Evolutionary conservation across 331 rosid species (phyloP).

Genomic region (Acacia concinna): DNA sequence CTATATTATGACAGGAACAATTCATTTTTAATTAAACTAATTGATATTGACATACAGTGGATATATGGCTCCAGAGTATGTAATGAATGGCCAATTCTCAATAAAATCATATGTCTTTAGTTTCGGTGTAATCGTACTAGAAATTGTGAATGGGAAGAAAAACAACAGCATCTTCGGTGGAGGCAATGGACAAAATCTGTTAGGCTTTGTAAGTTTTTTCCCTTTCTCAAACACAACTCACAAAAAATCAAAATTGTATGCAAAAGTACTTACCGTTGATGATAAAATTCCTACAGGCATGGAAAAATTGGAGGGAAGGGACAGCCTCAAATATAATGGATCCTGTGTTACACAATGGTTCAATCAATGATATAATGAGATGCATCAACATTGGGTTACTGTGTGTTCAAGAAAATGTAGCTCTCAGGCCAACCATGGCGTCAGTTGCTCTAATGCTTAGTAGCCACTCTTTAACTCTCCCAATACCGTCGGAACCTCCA

Average conservation of each 20-base stretch:
- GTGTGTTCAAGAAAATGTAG: conserved; percentile 38
- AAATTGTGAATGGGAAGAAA: background rate
- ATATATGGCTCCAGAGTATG: conserved; percentile 37
- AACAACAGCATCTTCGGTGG: background rate
- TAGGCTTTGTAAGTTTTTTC: background rate
- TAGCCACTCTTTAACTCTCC: background rate
- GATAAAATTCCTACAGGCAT: conserved; percentile 40
- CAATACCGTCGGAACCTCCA: background rate
- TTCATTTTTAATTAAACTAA: too few species aligned
- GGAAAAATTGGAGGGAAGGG: conserved; percentile 52
- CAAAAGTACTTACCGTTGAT: too few species aligned
- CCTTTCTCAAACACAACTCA: too few species aligned
- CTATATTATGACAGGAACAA: too few species aligned
- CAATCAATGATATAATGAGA: conserved; percentile 21
- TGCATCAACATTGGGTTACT: background rate
- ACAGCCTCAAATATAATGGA: conserved; percentile 39
- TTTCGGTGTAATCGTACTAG: background rate
- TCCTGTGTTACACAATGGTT: conserved; percentile 16
- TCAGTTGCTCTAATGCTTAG: background rate
- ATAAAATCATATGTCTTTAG: background rate
- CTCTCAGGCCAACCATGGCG: conserved; percentile 49
- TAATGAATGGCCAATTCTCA: background rate
- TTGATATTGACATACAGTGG: too few species aligned
- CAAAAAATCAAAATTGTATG: too few species aligned
- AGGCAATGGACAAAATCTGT: background rate